Evolutionary conservation across 2,329 filamentous ascomycete genomes (phyloP).

Genomic region (Pseudonectria foliicola): DNA sequence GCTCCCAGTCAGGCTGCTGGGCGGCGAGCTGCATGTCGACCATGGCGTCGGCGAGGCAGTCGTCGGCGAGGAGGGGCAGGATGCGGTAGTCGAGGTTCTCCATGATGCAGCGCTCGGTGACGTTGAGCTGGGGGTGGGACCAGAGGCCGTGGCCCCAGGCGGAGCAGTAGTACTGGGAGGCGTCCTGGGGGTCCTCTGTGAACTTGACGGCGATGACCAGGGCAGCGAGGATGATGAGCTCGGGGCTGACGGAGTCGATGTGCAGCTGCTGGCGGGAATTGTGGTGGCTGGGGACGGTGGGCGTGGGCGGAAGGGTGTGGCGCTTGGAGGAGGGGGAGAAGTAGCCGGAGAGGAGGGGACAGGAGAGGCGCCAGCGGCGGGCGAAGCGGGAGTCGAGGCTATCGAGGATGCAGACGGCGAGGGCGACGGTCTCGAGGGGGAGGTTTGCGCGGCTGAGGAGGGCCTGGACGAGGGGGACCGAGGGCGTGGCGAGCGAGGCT

Average conservation of each 20-base stretch:
- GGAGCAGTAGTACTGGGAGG: constrained; percentile 45
- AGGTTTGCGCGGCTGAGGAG: constrained; percentile 52
- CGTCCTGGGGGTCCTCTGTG: constrained; percentile 50
- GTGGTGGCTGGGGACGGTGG: constrained; percentile 25
- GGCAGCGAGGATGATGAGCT: constrained; percentile 56
- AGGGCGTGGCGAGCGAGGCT: constrained; percentile 52
- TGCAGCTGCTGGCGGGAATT: constrained; percentile 42
- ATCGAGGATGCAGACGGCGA: constrained; percentile 61
- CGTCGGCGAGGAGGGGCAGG: constrained; percentile 50
- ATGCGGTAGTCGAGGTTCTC: constrained; percentile 58
- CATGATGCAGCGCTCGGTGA: constrained; percentile 57
- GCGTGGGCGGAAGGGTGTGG: constrained; percentile 41
- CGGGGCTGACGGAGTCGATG: constrained; percentile 55
- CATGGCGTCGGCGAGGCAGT: constrained; percentile 51
- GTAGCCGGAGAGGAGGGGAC: constrained; percentile 37
- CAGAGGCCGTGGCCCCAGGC: constrained; percentile 50
- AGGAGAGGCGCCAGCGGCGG: constrained; percentile 53
- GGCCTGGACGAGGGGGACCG: constrained; percentile 51
- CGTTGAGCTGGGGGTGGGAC: constrained; percentile 56
- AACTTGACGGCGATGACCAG: constrained; percentile 61
- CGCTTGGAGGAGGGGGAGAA: constrained; percentile 31
- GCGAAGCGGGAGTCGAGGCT: constrained; percentile 57
- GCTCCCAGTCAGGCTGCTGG: constrained; percentile 21
- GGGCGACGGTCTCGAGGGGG: constrained; percentile 53
- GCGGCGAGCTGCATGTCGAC: constrained; percentile 58